Evolutionary conservation across 2,329 filamentous ascomycete genomes (phyloP), one percentile per base, ranked within the genome.

Genomic region (Hymenoscyphus occultus): DNA sequence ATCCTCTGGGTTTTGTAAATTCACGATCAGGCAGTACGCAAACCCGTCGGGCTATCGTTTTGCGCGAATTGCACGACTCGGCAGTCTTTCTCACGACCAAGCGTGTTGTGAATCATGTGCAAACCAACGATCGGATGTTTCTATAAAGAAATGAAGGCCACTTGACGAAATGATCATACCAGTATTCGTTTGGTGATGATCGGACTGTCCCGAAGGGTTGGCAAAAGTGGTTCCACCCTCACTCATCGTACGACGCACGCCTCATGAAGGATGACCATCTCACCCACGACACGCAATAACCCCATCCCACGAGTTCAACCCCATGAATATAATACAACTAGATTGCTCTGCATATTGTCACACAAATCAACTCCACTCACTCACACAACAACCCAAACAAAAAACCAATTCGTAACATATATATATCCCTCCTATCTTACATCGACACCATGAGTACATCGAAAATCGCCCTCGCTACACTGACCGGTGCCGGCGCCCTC

Each of bases 401-500:
- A 22, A 32, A 39, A 3, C 16, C 6, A 10, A 22, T 60, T 7
- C 45, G 10, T 9, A 19, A 48, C 6, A 28, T 9, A 28, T 6
- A 54, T 12, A 28, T 5, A 13, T 28, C 48, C 48, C n/a, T 39
- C 14, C 31, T 28, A 5, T 28, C 31, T 54, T 13, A 19, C 32
- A 10, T n/a, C 5, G 35, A 22, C n/a, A 54, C 3, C 16, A 60
- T 61, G 62, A 64, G 58, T 42, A 35, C 39, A 14, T 16, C 22
- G 2, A 68, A 65, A n/a, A 31, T 67, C 6, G 61, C 64, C 42
- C 39, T 71, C 12, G 58, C 67, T 14, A 66, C 70, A 16, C 32
- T 70, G 13, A 60, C 65, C n/a, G 67, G 67, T 4, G 61, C 64
- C 10, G 68, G 66, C 22, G 70, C 68, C 1, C 35, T 68, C 19